These are phyloP conservation scores for Saksenaea vasiformis DNA, from an alignment of 371 early-diverging fungal genomes.

Conservation along the genomic window DNA sequence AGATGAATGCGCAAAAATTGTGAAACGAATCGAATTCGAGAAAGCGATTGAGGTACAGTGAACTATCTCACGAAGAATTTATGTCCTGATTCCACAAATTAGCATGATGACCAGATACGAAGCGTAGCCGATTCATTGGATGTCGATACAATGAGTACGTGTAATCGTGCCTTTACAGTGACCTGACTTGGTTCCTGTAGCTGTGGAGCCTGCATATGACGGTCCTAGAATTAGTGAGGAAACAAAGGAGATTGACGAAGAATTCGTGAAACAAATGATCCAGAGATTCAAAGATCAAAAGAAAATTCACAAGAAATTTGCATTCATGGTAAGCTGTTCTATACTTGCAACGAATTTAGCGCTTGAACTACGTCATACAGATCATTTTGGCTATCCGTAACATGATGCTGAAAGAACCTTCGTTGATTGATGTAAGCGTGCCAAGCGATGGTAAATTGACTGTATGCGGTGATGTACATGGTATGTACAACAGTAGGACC, in stretches of 20 bases:
- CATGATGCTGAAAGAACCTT: slow-evolving; percentile 70
- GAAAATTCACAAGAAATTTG: slow-evolving; percentile 88
- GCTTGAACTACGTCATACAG: slow-evolving; percentile 24
- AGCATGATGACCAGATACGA: slow-evolving; percentile 47
- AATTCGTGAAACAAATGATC: slow-evolving; percentile 79
- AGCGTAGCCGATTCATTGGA: slow-evolving; percentile 55
- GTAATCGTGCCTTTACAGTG: not conserved
- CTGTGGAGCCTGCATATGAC: slow-evolving; percentile 73
- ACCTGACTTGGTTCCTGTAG: slow-evolving; percentile 30
- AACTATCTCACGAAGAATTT: not conserved
- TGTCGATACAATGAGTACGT: slow-evolving; percentile 48
- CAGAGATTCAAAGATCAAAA: slow-evolving; percentile 86
- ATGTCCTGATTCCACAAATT: not conserved
- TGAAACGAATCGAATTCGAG: slow-evolving; percentile 86
- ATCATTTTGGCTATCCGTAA: slow-evolving; percentile 77
- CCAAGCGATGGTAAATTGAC: slow-evolving; percentile 78
- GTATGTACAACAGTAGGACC: slow-evolving; percentile 29
- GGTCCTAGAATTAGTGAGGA: slow-evolving; percentile 64
- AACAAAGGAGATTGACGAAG: slow-evolving; percentile 61
- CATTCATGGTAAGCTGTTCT: slow-evolving; percentile 59
- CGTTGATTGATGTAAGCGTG: slow-evolving; percentile 84
- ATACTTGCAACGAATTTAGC: not conserved
- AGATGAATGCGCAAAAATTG: slow-evolving; percentile 88
- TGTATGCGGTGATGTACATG: slow-evolving; percentile 99
- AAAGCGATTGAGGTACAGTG: slow-evolving; percentile 85